Conservation (phyloP, 2,329 filamentous ascomycete species). For the Chrysosporium keratinophilum region DNA sequence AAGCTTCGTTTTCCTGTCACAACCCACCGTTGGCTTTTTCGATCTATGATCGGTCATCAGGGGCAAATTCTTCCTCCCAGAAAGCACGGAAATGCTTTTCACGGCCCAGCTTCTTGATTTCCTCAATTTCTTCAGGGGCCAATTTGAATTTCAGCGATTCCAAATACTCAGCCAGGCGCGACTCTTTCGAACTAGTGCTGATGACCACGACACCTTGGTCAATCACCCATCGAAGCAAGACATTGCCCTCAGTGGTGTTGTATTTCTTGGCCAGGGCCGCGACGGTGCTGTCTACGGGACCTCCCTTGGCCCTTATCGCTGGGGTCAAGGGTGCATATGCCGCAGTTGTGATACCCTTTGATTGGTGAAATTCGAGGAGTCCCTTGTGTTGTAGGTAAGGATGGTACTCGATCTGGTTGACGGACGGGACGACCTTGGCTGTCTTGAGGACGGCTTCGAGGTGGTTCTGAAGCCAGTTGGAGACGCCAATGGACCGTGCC, state of each 20-base stretch:
- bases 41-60: conserved; percentile 32
- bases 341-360: conserved; percentile 33
- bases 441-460: conserved; percentile 43
- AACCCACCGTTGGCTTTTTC: neutral
- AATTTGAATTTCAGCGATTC: conserved; percentile 47
- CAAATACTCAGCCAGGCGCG: conserved; percentile 49
- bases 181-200: conserved; percentile 52
- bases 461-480: conserved; percentile 48
- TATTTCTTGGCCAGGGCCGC: conserved; percentile 50
- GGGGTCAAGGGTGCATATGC: conserved; percentile 40
- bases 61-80: conserved; percentile 42
- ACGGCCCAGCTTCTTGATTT: conserved; percentile 41
- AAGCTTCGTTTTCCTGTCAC: too few species aligned
- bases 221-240: conserved; percentile 50
- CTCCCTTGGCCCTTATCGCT: conserved; percentile 44
- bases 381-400: conserved; percentile 40
- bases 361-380: conserved; percentile 33
- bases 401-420: conserved; percentile 38
- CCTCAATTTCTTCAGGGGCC: conserved; percentile 47
- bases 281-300: conserved; percentile 46
- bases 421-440: conserved; percentile 33
- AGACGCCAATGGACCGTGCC: conserved; percentile 52
- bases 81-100: conserved; percentile 44
- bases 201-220: conserved; percentile 51
- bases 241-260: conserved; percentile 47